Evolutionary conservation across 2,329 filamentous ascomycete species (phyloP).

Genomic region (Ascochyta koolunga): DNA sequence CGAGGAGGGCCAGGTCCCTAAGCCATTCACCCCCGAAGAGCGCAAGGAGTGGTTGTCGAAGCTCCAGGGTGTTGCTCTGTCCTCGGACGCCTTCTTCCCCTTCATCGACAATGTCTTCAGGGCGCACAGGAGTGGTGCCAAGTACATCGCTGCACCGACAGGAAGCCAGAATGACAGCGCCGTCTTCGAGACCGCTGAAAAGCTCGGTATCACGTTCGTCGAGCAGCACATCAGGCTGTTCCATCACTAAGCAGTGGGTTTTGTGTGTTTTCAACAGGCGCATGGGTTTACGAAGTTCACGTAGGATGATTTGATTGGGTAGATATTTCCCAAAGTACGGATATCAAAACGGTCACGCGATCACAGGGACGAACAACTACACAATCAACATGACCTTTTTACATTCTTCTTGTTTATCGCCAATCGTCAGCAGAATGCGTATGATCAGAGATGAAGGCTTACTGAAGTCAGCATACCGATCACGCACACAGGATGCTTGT

Average conservation of each 20-base stretch:
- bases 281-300: conserved; percentile 17
- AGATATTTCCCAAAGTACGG: conserved; percentile 11
- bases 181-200: conserved; percentile 88
- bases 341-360: conserved; percentile 9
- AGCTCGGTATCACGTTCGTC: conserved; percentile 90
- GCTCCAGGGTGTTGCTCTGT: conserved; percentile 81
- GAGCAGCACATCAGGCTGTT: conserved; percentile 94
- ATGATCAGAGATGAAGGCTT: not conserved
- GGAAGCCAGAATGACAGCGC: conserved; percentile 85
- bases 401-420: not conserved
- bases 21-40: conserved; percentile 82
- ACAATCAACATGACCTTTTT: conserved; percentile 12
- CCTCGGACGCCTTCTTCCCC: conserved; percentile 97
- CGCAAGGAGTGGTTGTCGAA: conserved; percentile 83
- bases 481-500: not conserved
- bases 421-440: not conserved
- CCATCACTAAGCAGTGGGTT: conserved; percentile 72
- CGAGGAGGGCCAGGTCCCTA: conserved; percentile 74
- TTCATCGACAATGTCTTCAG: conserved; percentile 99
- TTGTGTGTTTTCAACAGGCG: conserved; percentile 12
- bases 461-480: not conserved
- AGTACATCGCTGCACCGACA: conserved; percentile 92
- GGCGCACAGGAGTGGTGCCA: conserved; percentile 83
- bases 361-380: conserved; percentile 6
- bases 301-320: conserved; percentile 12